phyloP scores from a whole-genome alignment of 176 grass and related monocot species.

The Echinochloa phyllopogon region DNA sequence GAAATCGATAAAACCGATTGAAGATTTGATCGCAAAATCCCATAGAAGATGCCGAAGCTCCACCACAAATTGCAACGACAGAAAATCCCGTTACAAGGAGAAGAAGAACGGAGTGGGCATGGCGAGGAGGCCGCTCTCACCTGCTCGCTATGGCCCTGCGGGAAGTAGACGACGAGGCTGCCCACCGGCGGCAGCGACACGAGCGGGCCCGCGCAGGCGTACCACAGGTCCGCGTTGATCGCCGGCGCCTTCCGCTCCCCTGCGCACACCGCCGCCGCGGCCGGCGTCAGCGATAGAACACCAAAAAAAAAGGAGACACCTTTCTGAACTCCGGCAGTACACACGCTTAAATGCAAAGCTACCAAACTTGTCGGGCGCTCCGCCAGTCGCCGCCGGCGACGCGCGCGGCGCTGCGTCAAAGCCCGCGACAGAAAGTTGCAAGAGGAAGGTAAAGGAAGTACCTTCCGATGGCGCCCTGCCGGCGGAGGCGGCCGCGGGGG shows the following conservation, averaged over 20 bases:
- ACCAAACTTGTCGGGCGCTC: too few relatives aligned
- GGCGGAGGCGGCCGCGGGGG: constrained; percentile 9
- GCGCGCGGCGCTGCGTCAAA: constrained; percentile 2
- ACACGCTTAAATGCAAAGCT: background rate
- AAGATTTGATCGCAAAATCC: background rate
- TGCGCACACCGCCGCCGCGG: constrained; percentile 34
- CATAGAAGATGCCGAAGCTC: background rate
- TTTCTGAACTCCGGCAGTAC: background rate
- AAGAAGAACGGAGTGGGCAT: background rate
- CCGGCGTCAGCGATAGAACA: constrained; percentile 31
- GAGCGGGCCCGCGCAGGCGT: constrained; percentile 95
- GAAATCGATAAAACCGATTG: background rate
- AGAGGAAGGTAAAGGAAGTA: background rate
- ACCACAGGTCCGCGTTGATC: constrained; percentile 96
- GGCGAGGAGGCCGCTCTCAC: constrained; percentile 35
- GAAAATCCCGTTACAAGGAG: background rate
- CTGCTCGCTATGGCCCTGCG: constrained; percentile 99
- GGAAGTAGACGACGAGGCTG: constrained; percentile 99
- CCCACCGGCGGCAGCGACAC: constrained; percentile 92
- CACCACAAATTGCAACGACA: background rate
- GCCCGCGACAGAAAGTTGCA: background rate
- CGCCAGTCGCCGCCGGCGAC: background rate
- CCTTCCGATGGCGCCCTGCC: constrained; percentile 51
- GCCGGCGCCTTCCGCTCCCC: constrained; percentile 74
- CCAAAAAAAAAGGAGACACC: background rate